Conservation (phyloP, 495 filamentous ascomycete species). For the Penicillium verhagenii region DNA sequence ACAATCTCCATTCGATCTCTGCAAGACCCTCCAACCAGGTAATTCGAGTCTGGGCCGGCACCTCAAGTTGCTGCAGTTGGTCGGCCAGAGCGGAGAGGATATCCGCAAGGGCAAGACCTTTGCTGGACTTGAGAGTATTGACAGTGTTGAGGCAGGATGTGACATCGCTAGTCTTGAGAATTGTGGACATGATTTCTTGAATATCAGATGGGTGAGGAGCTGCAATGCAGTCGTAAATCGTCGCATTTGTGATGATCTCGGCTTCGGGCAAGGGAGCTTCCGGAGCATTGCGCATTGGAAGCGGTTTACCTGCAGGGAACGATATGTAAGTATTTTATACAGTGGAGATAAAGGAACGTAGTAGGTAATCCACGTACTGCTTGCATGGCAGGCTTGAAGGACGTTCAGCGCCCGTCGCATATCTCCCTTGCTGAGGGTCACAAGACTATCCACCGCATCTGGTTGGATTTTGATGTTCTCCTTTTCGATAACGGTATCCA, state of each 20-base stretch:
- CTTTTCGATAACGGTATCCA: slow-evolving; percentile 87
- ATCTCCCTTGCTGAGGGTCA: slow-evolving; percentile 87
- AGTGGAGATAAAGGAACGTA: background rate
- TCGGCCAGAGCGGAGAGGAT: slow-evolving; percentile 84
- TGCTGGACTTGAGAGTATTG: slow-evolving; percentile 77
- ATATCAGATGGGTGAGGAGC: slow-evolving; percentile 92
- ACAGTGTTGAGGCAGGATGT: slow-evolving; percentile 83
- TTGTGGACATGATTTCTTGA: slow-evolving; percentile 73
- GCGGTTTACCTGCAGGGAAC: slow-evolving; percentile 61
- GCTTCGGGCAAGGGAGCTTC: slow-evolving; percentile 55
- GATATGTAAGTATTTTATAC: no score
- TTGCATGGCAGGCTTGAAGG: slow-evolving; percentile 93
- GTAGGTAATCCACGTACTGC: slow-evolving; percentile 53
- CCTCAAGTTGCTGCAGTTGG: slow-evolving; percentile 77
- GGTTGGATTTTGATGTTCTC: slow-evolving; percentile 80
- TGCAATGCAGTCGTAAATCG: slow-evolving; percentile 97
- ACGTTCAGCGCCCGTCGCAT: slow-evolving; percentile 96
- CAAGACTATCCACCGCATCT: slow-evolving; percentile 76
- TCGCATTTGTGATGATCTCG: slow-evolving; percentile 83
- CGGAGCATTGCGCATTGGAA: slow-evolving; percentile 62
- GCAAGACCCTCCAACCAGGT: slow-evolving; percentile 90
- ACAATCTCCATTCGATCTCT: slow-evolving; percentile 87
- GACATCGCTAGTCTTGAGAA: slow-evolving; percentile 80
- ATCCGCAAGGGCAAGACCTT: slow-evolving; percentile 91
- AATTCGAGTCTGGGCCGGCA: slow-evolving; percentile 82